Conservation (phyloP, 352 stramenopile species). For the Elongisporangium anandrum region DNA sequence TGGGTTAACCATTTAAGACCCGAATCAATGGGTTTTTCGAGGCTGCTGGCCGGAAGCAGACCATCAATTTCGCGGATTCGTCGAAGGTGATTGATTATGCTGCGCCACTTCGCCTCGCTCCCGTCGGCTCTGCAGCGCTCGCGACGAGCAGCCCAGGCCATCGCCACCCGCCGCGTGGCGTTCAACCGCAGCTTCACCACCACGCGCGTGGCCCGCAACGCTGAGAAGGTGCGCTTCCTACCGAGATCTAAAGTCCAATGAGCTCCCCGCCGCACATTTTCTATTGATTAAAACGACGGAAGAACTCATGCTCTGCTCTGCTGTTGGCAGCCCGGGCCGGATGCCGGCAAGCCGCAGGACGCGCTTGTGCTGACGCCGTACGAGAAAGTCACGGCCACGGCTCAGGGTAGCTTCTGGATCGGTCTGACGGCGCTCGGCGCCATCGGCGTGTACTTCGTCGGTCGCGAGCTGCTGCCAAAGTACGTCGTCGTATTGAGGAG, state of each 20-base stretch:
- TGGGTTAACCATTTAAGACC: no score
- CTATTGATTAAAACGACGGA: neutral
- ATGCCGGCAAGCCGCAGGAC: constrained; percentile 43
- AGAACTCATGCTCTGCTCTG: neutral
- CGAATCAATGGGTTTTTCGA: neutral
- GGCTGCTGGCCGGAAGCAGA: neutral
- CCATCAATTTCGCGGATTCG: constrained; percentile 2
- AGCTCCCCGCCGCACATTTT: neutral
- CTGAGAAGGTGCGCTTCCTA: constrained; percentile 47
- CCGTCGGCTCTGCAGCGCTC: constrained; percentile 12
- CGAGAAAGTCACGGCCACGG: constrained; percentile 91
- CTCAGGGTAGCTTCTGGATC: constrained; percentile 86
- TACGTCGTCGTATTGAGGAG: constrained; percentile 21
- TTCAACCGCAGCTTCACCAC: constrained; percentile 31
- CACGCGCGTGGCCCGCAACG: constrained; percentile 36
- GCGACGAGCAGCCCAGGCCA: constrained; percentile 15
- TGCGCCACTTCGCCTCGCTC: constrained; percentile 20
- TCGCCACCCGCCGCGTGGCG: constrained; percentile 10
- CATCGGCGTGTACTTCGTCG: constrained; percentile 92
- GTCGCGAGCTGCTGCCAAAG: constrained; percentile 88
- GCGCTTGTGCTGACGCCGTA: constrained; percentile 90
- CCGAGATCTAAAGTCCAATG: neutral
- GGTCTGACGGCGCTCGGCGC: constrained; percentile 79
- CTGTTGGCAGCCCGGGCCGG: constrained; percentile 16
- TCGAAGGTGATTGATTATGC: constrained; percentile 15